A percentile compares a stretch with the other conserved stretches of the same genome.
Conservation (phyloP, 176 grass and related monocot genomes). For the Zoysia japonica region DNA sequence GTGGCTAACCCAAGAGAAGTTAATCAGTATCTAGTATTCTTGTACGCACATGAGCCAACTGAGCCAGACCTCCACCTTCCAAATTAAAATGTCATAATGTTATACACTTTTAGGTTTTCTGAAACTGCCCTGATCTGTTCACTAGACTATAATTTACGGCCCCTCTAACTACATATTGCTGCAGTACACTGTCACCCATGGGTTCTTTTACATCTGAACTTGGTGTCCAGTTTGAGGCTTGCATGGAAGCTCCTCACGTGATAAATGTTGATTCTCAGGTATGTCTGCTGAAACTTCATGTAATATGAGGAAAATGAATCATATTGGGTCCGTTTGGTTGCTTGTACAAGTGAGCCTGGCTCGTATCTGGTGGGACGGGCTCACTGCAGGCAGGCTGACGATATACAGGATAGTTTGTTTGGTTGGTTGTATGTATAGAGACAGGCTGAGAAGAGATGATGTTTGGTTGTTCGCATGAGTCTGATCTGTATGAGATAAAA, state of each 20-base stretch:
- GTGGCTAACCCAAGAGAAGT: not conserved
- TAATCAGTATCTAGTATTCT: conserved; percentile 3
- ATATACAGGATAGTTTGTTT: too few relatives aligned
- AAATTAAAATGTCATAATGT: conserved; percentile 30
- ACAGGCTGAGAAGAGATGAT: too few relatives aligned
- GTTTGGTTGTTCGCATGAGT: too few relatives aligned
- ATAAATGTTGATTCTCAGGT: too few relatives aligned
- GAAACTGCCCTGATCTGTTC: conserved; percentile 25
- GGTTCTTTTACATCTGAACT: conserved; percentile 98
- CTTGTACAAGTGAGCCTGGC: too few relatives aligned
- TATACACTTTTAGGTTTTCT: conserved; percentile 21
- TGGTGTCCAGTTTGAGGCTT: conserved; percentile 85
- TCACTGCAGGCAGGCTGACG: too few relatives aligned
- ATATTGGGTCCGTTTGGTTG: too few relatives aligned
- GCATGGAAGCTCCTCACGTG: too few relatives aligned
- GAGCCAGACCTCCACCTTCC: conserved; percentile 18
- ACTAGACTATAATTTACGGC: conserved; percentile 6
- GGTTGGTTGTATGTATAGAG: too few relatives aligned
- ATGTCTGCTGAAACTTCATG: not conserved
- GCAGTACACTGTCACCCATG: conserved; percentile 93
- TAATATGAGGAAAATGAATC: not conserved
- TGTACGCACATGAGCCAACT: conserved; percentile 16
- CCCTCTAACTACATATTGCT: conserved; percentile 33
- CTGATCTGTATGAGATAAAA: too few relatives aligned
- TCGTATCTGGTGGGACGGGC: too few relatives aligned